Percentiles rank a stretch among this genome's conserved stretches.
Evolutionary conservation across 2,329 filamentous ascomycete genomes (phyloP).

Genomic region (Bipolaris gigantea): DNA sequence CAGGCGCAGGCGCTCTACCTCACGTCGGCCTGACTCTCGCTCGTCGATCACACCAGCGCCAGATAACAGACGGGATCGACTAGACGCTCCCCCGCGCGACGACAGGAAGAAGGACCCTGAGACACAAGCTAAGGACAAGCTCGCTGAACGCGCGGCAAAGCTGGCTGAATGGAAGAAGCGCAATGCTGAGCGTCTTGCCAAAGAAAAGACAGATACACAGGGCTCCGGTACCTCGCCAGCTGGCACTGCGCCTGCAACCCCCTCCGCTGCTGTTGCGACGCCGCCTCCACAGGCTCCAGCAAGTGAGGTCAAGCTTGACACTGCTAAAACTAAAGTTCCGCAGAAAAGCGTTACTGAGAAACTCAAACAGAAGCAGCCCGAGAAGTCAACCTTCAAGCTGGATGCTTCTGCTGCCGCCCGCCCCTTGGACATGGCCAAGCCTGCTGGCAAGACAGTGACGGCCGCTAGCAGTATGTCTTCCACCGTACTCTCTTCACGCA

Average conservation of each 20-base stretch:
- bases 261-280: conserved; percentile 49
- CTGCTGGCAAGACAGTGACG: conserved; percentile 31
- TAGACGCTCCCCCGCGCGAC: conserved; percentile 50
- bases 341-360: conserved; percentile 86
- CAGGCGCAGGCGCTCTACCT: conserved; percentile 70
- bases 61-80: conserved; percentile 25
- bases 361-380: conserved; percentile 57
- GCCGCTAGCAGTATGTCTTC: conserved; percentile 20
- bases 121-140: conserved; percentile 29
- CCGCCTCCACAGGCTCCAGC: conserved; percentile 24
- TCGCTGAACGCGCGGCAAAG: conserved; percentile 30
- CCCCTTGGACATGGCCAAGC: conserved; percentile 31
- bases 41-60: conserved; percentile 60
- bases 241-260: conserved; percentile 71
- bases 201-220: conserved; percentile 65
- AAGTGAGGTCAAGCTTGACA: conserved; percentile 48
- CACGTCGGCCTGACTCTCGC: conserved; percentile 61
- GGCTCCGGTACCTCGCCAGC: conserved; percentile 53
- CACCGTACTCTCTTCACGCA: no score
- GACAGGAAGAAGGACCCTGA: conserved; percentile 59
- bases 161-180: conserved; percentile 84
- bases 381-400: conserved; percentile 45
- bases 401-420: conserved; percentile 36
- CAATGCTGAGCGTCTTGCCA: conserved; percentile 52
- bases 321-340: conserved; percentile 75